Percentiles rank a stretch among this genome's conserved stretches.
Evolutionary conservation across 2,329 filamentous ascomycete species (phyloP).

Genomic region (Colletotrichum plurivorum): DNA sequence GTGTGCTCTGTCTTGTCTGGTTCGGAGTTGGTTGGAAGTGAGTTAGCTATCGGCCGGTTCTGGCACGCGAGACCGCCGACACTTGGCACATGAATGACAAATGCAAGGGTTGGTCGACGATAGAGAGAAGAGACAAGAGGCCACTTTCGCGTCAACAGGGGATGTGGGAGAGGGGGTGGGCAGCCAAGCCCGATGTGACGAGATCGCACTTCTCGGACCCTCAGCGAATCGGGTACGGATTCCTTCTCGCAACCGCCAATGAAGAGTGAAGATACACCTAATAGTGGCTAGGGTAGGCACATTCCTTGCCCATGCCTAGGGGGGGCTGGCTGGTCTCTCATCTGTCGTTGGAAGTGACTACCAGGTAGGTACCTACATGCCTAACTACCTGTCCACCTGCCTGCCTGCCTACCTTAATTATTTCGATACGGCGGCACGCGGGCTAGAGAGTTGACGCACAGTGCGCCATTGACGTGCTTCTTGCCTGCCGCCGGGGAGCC

Average conservation of each 20-base stretch:
- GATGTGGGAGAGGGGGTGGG: neutral
- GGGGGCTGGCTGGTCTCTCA: no score
- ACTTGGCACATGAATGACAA: neutral
- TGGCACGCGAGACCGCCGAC: no score
- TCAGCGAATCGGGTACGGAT: neutral
- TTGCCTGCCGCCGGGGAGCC: neutral
- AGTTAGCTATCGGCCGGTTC: no score
- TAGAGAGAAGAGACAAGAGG: neutral
- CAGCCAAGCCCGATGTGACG: slow-evolving; percentile 4
- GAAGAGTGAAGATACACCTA: neutral
- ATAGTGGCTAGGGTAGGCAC: no score
- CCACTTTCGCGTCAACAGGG: neutral
- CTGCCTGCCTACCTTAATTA: no score
- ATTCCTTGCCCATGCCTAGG: no score
- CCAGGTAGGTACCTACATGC: neutral
- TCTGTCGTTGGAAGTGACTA: no score
- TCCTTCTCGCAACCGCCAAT: slow-evolving; percentile 1
- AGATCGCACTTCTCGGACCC: neutral
- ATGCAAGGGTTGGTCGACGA: neutral
- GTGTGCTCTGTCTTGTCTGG: neutral
- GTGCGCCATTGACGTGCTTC: slow-evolving; percentile 4
- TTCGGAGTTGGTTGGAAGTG: neutral
- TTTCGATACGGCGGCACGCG: no score
- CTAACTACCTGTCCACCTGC: no score
- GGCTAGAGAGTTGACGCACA: neutral